Base-by-base conservation (phyloP, 2,329 filamentous ascomycete species). In the Claviceps humidiphila region DNA sequence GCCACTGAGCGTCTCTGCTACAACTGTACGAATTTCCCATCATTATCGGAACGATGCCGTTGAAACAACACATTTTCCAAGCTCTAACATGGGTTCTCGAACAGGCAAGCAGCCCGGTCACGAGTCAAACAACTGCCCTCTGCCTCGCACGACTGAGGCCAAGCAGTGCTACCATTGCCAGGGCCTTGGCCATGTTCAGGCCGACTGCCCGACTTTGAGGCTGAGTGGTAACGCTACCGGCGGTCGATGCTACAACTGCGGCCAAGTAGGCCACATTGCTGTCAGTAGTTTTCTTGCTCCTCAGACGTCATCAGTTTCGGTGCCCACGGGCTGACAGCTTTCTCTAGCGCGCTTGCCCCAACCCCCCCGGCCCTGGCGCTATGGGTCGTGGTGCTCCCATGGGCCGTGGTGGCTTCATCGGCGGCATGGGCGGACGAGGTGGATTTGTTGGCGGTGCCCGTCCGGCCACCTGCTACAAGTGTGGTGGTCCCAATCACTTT, bases 121-220 rank as follows among this genome's bases (percentile, higher is more conserved):
- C 73, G 93, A 98, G 76, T 97, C 91, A 60, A 97, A 95, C 75
- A 87, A 86, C 70, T 98, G 93, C 80, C 93, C 93, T 63, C 84
- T 91, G 66, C 93, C 93, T 65, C 86, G 93, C 71, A 96, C 91
- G 56, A 96, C 93, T 58, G 93, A 98, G 75, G 89, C 89, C 51
- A 98, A 98, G 83, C 93, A 98, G 78, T 98, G 93, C 82, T 98
- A 98, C 71, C 93, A 97, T 75, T 98, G 93, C 79, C 93, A 97
- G 77, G 93, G 93, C 54, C 81, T 97, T 56, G 93, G 93, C 60
- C 93, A 98, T 69, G 93, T 98, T 64, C 93, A 98, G 77, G 93
- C 93, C 61, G 93, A 98, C 71, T 98, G 93, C 80, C 93, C 93
- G 64, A 97, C 93, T 57, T 81, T 98, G 58, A 89, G 93, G 61